Evolutionary conservation across 2,329 filamentous ascomycete genomes (phyloP).

Genomic region (Mycocentrospora acerina): DNA sequence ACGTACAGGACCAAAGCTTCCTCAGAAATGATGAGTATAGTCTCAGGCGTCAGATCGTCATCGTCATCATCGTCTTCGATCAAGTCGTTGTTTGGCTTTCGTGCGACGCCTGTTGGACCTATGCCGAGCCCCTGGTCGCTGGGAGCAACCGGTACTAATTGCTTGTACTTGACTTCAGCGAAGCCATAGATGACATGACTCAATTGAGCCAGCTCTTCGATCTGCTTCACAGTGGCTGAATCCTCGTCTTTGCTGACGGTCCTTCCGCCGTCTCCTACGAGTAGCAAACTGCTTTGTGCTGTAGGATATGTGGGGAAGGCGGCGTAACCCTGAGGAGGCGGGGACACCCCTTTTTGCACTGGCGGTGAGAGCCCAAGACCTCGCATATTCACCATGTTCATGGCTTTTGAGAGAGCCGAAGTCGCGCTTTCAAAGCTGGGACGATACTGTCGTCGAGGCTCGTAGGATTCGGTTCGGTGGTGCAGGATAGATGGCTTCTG

Average conservation of each 20-base stretch:
- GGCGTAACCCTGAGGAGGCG: slow-evolving; percentile 70
- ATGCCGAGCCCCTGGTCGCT: slow-evolving; percentile 68
- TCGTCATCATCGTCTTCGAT: slow-evolving; percentile 54
- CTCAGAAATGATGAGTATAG: slow-evolving; percentile 82
- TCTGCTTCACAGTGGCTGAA: slow-evolving; percentile 70
- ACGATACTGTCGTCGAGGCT: slow-evolving; percentile 73
- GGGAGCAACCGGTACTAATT: slow-evolving; percentile 85
- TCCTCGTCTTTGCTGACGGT: slow-evolving; percentile 73
- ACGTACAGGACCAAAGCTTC: slow-evolving; percentile 95
- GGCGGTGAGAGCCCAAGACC: slow-evolving; percentile 70
- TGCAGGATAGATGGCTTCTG: slow-evolving; percentile 63
- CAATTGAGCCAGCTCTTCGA: slow-evolving; percentile 88
- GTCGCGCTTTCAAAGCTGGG: slow-evolving; percentile 74
- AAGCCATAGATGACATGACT: slow-evolving; percentile 98
- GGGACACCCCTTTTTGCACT: slow-evolving; percentile 64
- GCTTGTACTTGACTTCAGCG: slow-evolving; percentile 97
- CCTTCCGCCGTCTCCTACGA: slow-evolving; percentile 64
- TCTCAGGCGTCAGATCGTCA: slow-evolving; percentile 79
- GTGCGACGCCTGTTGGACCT: slow-evolving; percentile 51
- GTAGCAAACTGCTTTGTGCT: slow-evolving; percentile 67
- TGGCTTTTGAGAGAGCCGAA: slow-evolving; percentile 90
- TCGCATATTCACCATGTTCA: slow-evolving; percentile 85
- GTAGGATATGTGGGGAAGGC: slow-evolving; percentile 85
- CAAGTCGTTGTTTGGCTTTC: slow-evolving; percentile 48
- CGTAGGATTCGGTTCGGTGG: slow-evolving; percentile 77